These are phyloP conservation scores for Podospora australis DNA, from an alignment of 495 filamentous ascomycete genomes.

Conservation along the genomic window DNA sequence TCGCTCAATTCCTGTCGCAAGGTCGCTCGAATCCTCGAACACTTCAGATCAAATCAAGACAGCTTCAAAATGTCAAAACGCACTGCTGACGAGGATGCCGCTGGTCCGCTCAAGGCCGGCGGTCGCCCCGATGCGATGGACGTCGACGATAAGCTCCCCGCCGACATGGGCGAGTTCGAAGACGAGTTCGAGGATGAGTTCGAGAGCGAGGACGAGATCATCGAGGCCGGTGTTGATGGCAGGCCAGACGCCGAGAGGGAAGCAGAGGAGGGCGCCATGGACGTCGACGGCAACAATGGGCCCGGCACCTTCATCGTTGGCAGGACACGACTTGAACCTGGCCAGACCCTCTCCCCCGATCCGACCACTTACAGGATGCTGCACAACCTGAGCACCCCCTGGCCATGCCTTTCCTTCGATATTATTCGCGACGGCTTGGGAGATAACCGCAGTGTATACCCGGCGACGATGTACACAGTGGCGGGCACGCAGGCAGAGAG, in stretches of 20 bases:
- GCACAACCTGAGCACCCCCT: conserved; percentile 82
- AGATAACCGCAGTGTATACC: conserved; percentile 82
- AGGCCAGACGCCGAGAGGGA: conserved; percentile 88
- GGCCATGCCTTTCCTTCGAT: conserved; percentile 96
- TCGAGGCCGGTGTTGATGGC: conserved; percentile 91
- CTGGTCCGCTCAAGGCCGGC: conserved; percentile 60
- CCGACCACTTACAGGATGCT: conserved; percentile 92
- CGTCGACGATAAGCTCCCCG: conserved; percentile 43
- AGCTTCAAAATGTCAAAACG: conserved; percentile 63
- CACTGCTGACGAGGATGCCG: conserved; percentile 48
- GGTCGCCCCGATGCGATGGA: conserved; percentile 54
- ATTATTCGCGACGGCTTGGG: conserved; percentile 84
- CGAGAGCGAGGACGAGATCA: conserved; percentile 91
- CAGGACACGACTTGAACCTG: conserved; percentile 74
- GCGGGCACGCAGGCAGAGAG: conserved; percentile 87
- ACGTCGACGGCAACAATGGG: conserved; percentile 82
- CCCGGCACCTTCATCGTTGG: conserved; percentile 80
- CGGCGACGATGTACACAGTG: conserved; percentile 88
- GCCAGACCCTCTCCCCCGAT: conserved; percentile 86
- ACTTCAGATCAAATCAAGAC: neutral
- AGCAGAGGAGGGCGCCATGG: conserved; percentile 75
- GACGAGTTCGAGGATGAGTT: conserved; percentile 97
- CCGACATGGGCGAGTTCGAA: conserved; percentile 82
- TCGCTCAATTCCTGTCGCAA: neutral
- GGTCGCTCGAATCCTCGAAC: neutral